These are phyloP conservation scores for Diaporthe sp. DNA, from an alignment of 2,329 filamentous ascomycete species.

Conservation along the genomic window DNA sequence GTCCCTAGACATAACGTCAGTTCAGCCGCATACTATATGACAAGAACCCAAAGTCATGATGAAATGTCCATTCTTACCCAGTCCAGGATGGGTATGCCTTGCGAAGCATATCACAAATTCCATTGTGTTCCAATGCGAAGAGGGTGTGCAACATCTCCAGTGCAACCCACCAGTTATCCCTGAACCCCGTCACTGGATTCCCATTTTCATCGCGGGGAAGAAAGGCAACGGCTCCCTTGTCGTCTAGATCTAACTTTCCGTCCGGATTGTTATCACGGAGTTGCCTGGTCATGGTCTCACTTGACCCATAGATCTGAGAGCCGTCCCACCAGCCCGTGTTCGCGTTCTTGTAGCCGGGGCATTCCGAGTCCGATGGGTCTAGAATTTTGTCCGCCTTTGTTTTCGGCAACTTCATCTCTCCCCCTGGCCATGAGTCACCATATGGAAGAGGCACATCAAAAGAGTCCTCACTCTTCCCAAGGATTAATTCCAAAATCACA, in stretches of 20 bases:
- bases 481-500: not conserved
- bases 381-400: slow-evolving; percentile 4
- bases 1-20: not conserved
- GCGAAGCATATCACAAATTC: not conserved
- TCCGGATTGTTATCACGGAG: not conserved
- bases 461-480: not conserved
- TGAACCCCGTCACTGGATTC: not conserved
- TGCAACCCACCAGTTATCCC: slow-evolving; percentile 9
- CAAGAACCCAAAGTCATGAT: rapidly evolving
- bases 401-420: not conserved
- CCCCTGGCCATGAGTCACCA: not conserved
- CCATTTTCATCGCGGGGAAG: not conserved
- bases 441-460: not conserved
- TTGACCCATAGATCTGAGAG: slow-evolving; percentile 7
- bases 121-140: slow-evolving; percentile 9
- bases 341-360: not conserved
- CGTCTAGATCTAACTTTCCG: not conserved
- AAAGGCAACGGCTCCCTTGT: not conserved
- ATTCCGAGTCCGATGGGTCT: not conserved
- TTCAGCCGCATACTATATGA: rapidly evolving
- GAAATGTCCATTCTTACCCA: not conserved
- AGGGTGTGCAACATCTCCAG: slow-evolving; percentile 18
- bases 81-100: slow-evolving; percentile 1
- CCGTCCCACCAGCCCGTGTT: slow-evolving; percentile 18
- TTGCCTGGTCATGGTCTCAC: not conserved